Base-by-base conservation (phyloP, 768 basidiomycete genomes). In the Macrocybe gigantea region DNA sequence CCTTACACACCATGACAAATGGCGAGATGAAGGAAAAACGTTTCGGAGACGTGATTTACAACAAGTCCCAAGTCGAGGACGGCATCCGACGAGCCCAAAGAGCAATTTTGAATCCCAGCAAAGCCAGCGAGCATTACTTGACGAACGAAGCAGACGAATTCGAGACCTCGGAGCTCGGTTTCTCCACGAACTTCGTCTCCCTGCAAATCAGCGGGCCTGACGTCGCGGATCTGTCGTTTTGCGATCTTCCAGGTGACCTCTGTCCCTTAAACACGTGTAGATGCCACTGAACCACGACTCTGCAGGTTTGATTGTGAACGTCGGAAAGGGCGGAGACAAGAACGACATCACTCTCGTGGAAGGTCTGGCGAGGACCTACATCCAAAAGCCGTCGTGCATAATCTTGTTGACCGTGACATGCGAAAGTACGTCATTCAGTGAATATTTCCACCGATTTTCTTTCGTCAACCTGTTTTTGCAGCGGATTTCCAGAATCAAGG, bases 401-500 rank as follows among this genome's bases (percentile, higher is more conserved):
- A 75, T 82, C 12, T 61, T 89, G 0, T 49, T 86, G 29, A 77
- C 75, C 0, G 73, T 80, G 0, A 75, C 85, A 0, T 84, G 82
- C 53, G 82, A 85, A 61, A 83, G 83, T 83, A 47, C 49, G 76
- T 53, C 12, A 8, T 33, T 36, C 22, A 8, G 32, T 13, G 13
- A 32, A 37, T 39, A 10, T 12, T 32, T 32, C 9, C 35, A n/a
- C 45, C 45, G 14, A 41, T 15, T 29, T 10, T 13, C 22, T 22
- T 22, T 22, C 22, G 22, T 40, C 9, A 48, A 38, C 40, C 7
- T 46, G 12, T 29, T 7, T 31, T 38, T 38, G 31, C 40, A 90
- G 88, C 85, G 44, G 86, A 91, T 52, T 86, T 85, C 13, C 84
- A 89, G 54, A 91, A 87, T 38, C 87, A 90, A 59, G 83, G 82